These are phyloP conservation scores for Saururus chinensis DNA, from an alignment of 164 flowering plant genomes.

Conservation along the genomic window DNA sequence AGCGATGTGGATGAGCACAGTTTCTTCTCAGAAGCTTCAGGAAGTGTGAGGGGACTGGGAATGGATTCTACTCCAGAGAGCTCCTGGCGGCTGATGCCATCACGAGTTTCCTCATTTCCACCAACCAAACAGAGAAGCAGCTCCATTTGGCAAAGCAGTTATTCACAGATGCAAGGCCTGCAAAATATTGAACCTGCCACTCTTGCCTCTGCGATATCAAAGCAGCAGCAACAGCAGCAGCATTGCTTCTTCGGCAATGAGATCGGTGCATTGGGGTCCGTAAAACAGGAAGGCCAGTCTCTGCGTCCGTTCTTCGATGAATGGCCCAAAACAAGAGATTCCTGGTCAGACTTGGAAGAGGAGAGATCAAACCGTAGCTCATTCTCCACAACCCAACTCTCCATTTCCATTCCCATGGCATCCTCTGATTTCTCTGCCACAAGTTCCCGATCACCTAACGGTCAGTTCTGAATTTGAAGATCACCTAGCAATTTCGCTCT, in stretches of 20 bases:
- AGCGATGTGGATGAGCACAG: conserved; percentile 49
- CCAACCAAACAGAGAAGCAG: conserved; percentile 33
- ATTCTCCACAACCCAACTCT: conserved; percentile 78
- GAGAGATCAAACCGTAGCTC: conserved; percentile 51
- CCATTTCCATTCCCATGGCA: conserved; percentile 70
- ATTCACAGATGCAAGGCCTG: conserved; percentile 28
- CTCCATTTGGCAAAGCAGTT: conserved; percentile 35
- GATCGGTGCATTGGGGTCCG: conserved; percentile 30
- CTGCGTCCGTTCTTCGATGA: conserved; percentile 81
- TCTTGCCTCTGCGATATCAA: conserved; percentile 18
- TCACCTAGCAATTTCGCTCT: neutral
- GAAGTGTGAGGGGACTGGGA: conserved; percentile 37
- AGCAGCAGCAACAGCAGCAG: conserved; percentile 37
- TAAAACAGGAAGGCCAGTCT: conserved; percentile 52
- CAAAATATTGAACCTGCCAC: conserved; percentile 20
- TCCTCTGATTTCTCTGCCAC: conserved; percentile 56
- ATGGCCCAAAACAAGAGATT: conserved; percentile 70
- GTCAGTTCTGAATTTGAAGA: conserved; percentile 21
- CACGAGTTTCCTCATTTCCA: conserved; percentile 39
- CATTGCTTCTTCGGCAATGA: conserved; percentile 50
- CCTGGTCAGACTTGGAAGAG: conserved; percentile 71
- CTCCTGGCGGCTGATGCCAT: conserved; percentile 56
- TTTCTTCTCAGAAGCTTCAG: conserved; percentile 65
- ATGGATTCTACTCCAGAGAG: conserved; percentile 38
- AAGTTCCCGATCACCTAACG: conserved; percentile 55